Percentiles rank a stretch among this genome's conserved stretches.
Evolutionary conservation across 2,329 filamentous ascomycete genomes (phyloP).

Genomic region (Fusarium lateritium): DNA sequence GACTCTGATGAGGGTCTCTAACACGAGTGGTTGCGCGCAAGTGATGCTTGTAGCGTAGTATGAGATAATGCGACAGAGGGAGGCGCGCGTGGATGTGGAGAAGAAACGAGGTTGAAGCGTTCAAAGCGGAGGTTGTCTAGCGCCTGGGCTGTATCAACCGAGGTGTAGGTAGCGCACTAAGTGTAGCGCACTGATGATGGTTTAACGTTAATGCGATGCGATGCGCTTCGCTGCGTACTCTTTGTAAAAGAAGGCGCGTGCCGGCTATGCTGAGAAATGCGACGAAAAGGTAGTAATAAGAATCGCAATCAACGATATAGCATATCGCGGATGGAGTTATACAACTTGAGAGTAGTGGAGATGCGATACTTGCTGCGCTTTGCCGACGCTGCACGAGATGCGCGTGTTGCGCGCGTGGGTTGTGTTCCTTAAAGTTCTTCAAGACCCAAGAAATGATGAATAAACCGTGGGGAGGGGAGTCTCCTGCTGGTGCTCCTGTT

Average conservation of each 20-base stretch:
- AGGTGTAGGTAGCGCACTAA: constrained; percentile 11
- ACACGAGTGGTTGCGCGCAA: constrained; percentile 34
- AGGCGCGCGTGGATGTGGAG: constrained; percentile 48
- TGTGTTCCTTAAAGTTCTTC: constrained; percentile 14
- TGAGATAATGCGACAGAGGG: constrained; percentile 47
- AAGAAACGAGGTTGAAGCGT: constrained; percentile 45
- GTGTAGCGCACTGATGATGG: constrained; percentile 19
- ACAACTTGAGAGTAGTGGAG: background rate
- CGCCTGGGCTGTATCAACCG: constrained; percentile 33
- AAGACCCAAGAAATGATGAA: constrained; percentile 12
- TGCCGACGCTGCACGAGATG: constrained; percentile 28
- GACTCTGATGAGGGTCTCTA: constrained; percentile 33
- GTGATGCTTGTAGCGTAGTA: constrained; percentile 38
- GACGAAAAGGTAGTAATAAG: constrained; percentile 8
- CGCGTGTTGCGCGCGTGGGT: constrained; percentile 21
- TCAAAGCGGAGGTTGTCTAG: constrained; percentile 40
- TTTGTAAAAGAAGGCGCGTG: constrained; percentile 24
- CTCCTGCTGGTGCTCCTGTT: constrained; percentile 10
- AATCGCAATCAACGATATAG: constrained; percentile 15
- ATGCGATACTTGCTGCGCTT: constrained; percentile 26
- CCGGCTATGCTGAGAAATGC: constrained; percentile 13
- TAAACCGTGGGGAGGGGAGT: constrained; percentile 8
- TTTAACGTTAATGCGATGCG: constrained; percentile 31
- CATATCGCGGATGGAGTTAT: constrained; percentile 23
- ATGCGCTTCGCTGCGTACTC: constrained; percentile 14